phyloP scores from a whole-genome alignment of 495 filamentous ascomycete genomes.

The Amphirosellinia nigrospora region DNA sequence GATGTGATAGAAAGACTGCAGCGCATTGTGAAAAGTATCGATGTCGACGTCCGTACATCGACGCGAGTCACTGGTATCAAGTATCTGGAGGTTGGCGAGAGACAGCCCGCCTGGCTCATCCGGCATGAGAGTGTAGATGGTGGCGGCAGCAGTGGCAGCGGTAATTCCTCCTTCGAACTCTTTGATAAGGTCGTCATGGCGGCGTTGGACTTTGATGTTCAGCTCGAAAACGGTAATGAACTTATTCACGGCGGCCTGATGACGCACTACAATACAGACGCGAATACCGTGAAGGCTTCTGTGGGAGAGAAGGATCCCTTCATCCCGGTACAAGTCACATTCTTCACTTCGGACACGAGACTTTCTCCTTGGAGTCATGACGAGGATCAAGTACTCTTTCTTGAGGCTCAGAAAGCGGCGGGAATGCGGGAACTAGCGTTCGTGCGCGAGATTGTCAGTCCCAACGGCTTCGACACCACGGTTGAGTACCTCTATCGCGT shows the following conservation, averaged over 20 bases:
- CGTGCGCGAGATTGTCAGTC: conserved; percentile 24
- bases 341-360: conserved; percentile 30
- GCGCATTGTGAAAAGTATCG: conserved; percentile 24
- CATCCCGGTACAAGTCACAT: conserved; percentile 28
- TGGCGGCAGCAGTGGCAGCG: background rate
- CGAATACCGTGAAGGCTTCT: background rate
- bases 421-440: conserved; percentile 33
- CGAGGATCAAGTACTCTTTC: conserved; percentile 32
- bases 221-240: conserved; percentile 3
- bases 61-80: conserved; percentile 32
- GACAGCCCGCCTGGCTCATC: conserved; percentile 31
- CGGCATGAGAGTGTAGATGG: conserved; percentile 16
- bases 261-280: background rate
- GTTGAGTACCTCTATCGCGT: conserved; percentile 36
- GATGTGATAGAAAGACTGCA: conserved; percentile 34
- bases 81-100: conserved; percentile 18
- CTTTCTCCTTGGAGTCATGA: conserved; percentile 15
- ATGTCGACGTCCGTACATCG: conserved; percentile 21
- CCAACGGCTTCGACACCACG: background rate
- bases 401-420: conserved; percentile 22
- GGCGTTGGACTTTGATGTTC: conserved; percentile 26
- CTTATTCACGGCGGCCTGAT: conserved; percentile 17
- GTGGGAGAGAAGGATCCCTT: conserved; percentile 5
- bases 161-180: conserved; percentile 15
- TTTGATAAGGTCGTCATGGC: conserved; percentile 39